Evolutionary conservation across 169 alveolate genomes (phyloP).

Genomic region (Babesia ovis): DNA sequence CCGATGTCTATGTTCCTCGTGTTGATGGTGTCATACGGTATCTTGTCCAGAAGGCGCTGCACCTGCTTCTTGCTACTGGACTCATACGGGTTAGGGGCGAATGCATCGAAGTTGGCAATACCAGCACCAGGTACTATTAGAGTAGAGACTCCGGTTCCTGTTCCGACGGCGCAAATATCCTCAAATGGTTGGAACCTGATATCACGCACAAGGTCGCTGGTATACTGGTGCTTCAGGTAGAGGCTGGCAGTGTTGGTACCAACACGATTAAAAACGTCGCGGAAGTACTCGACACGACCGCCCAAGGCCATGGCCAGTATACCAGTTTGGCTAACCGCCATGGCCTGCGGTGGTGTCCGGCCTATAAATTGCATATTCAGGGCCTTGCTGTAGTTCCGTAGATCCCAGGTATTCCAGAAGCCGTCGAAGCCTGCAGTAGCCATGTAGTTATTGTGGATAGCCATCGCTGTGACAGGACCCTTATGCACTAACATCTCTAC

Average conservation of each 20-base stretch:
- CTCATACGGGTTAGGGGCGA: slow-evolving; percentile 78
- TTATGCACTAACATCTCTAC: slow-evolving; percentile 69
- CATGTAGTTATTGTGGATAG: slow-evolving; percentile 67
- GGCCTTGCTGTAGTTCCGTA: slow-evolving; percentile 81
- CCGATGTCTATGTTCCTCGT: slow-evolving; percentile 86
- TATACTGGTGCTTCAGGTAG: slow-evolving; percentile 70
- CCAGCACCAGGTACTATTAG: slow-evolving; percentile 95
- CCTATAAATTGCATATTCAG: slow-evolving; percentile 34
- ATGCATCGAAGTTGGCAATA: slow-evolving; percentile 89
- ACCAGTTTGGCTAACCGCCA: slow-evolving; percentile 60
- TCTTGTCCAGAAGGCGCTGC: slow-evolving; percentile 87
- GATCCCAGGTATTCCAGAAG: slow-evolving; percentile 91
- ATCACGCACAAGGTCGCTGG: slow-evolving; percentile 72
- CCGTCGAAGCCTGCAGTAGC: slow-evolving; percentile 77
- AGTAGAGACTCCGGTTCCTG: slow-evolving; percentile 84
- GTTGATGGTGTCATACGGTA: slow-evolving; percentile 91
- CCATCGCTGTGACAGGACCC: slow-evolving; percentile 72
- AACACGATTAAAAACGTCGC: slow-evolving; percentile 34
- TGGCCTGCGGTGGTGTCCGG: slow-evolving; percentile 53
- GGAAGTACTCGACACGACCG: slow-evolving; percentile 57
- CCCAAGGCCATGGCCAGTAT: slow-evolving; percentile 57
- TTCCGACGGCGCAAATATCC: slow-evolving; percentile 93
- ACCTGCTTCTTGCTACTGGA: slow-evolving; percentile 87
- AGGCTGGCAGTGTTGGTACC: slow-evolving; percentile 57
- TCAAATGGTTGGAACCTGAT: slow-evolving; percentile 90